These are phyloP conservation scores for Septoria petroselini DNA, from an alignment of 2,329 filamentous ascomycete genomes.

Conservation along the genomic window DNA sequence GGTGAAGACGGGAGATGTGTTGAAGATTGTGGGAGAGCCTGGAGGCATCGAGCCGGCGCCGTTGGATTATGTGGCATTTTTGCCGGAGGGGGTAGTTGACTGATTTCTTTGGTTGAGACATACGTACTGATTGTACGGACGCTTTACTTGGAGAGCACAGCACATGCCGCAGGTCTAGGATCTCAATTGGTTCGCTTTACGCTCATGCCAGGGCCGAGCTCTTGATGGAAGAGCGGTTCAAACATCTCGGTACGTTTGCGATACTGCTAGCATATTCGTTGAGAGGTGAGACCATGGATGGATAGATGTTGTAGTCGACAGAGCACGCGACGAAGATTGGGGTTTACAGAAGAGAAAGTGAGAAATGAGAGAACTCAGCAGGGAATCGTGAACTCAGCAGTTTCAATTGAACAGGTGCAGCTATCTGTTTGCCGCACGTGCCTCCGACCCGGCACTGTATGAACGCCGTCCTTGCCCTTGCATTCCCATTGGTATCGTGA, in stretches of 20 bases:
- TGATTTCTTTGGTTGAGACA: too few relatives aligned
- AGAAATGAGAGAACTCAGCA: conserved; percentile 2
- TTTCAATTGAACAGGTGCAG: conserved; percentile 14
- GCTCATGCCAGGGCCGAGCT: too few relatives aligned
- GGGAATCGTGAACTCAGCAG: conserved; percentile 15
- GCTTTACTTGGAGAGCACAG: too few relatives aligned
- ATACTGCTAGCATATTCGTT: too few relatives aligned
- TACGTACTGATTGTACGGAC: too few relatives aligned
- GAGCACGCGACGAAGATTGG: too few relatives aligned
- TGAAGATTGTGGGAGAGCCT: conserved; percentile 57
- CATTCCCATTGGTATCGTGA: conserved; percentile 27
- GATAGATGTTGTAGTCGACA: too few relatives aligned
- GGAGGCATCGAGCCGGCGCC: conserved; percentile 63
- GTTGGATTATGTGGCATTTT: conserved; percentile 63
- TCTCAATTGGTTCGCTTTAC: too few relatives aligned
- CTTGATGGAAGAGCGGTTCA: too few relatives aligned
- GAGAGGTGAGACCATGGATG: background rate
- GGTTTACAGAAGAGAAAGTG: too few relatives aligned
- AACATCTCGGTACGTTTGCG: too few relatives aligned
- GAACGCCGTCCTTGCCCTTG: conserved; percentile 26
- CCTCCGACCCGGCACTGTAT: conserved; percentile 12
- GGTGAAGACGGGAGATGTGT: conserved; percentile 50
- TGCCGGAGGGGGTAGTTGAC: conserved; percentile 53
- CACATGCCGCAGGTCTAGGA: too few relatives aligned
- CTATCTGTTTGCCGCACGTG: conserved; percentile 17